Evolutionary conservation across 306 rosid species (phyloP), one percentile per base, ranked within the genome.

Genomic region (Prunus dulcis): DNA sequence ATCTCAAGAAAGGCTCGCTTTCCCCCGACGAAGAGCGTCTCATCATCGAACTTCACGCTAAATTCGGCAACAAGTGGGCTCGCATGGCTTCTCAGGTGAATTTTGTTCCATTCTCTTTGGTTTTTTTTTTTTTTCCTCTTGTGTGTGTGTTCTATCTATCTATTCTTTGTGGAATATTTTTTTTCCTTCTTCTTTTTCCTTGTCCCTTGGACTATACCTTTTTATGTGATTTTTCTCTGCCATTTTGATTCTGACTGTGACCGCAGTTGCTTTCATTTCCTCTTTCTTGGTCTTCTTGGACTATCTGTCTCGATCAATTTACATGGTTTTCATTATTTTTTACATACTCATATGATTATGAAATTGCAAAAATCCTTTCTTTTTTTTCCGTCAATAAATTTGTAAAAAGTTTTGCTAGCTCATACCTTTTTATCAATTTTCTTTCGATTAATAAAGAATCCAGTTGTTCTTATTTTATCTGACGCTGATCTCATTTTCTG

Each of bases 21-120:
- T 80, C 97, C 51, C 65, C 62, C 0, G 90, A 89, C 0, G 98
- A 94, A 73, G 93, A 94, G 52, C 51, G 79, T 4, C 20, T 81
- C 75, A 87, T 94, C 81, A 65, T 91, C 63, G 85, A 90, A 8
- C 96, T 90, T 80, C 98, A 94, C 79, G 84, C 96, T 49, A 90
- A 84, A 80, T 67, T 89, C 49, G 98, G 96, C 71, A 94, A 92
- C 84, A 91, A 88, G 85, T 94, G 98, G 98, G 89, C 98, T 69
- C 84, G 89, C 72, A 94, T 91, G 93, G 98, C 98, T 12, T 71
- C 97, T 13, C 89, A 85, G 90, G 98, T 89, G 53, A 47, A 9
- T 49, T 47, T 52, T 60, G 17, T 47, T 27, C 19, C 19, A 14
- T 10, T 66, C 67, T 56, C 50, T 30, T 22, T 12, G 2, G 4